phyloP scores from a whole-genome alignment of 1,139 yeast species.

The Protomyces inundatus region DNA sequence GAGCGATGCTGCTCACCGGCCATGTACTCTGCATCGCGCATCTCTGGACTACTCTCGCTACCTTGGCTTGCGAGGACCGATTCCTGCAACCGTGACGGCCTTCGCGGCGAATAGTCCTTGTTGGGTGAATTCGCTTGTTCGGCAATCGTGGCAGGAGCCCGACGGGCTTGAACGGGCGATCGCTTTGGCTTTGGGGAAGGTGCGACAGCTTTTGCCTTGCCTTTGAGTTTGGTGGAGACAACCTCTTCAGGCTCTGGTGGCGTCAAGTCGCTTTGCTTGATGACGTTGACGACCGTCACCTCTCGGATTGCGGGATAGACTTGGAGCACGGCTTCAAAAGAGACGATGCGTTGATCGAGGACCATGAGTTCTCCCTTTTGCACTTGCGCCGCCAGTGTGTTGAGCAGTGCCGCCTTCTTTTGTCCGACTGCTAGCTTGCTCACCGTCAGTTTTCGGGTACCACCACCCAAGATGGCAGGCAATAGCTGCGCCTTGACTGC shows the following conservation, averaged over 20 bases:
- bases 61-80: background rate
- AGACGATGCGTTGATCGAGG: constrained; percentile 8
- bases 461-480: constrained; percentile 23
- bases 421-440: constrained; percentile 1
- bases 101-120: constrained; percentile 7
- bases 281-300: constrained; percentile 21
- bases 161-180: background rate
- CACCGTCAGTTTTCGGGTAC: constrained; percentile 9
- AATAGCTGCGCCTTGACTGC: constrained; percentile 3
- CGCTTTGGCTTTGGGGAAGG: background rate
- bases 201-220: constrained; percentile 3
- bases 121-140: constrained; percentile 1
- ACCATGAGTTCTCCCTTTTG: background rate
- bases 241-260: constrained; percentile 8
- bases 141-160: background rate
- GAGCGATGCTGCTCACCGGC: background rate
- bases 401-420: background rate
- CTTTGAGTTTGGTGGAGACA: background rate
- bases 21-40: background rate
- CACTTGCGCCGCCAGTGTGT: constrained; percentile 3
- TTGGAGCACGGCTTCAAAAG: constrained; percentile 1
- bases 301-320: constrained; percentile 2
- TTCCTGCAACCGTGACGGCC: constrained; percentile 10
- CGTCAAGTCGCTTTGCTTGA: constrained; percentile 18
- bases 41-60: background rate